Evolutionary conservation across 1,284 basidiomycete species (phyloP), one percentile per base, ranked within the genome.

Genomic region (Mycosarcoma maydis): DNA sequence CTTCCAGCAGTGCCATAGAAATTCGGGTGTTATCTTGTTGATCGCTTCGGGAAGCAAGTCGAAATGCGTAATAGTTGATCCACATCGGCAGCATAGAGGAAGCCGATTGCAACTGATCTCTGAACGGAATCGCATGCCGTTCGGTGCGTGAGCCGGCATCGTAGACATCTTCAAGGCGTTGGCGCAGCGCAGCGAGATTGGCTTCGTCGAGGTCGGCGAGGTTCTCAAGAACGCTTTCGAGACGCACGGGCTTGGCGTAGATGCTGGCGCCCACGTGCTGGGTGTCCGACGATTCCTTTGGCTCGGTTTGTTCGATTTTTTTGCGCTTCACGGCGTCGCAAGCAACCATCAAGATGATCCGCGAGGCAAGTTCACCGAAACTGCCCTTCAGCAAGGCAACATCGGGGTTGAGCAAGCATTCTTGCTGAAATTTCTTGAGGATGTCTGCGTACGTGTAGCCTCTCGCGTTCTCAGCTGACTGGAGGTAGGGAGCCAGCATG

Each of bases 21-120:
- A n/a, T n/a, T n/a, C n/a, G n/a, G n/a, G n/a, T n/a, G n/a, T n/a
- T n/a, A n/a, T n/a, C n/a, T n/a, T n/a, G n/a, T n/a, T n/a, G n/a
- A n/a, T n/a, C n/a, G n/a, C n/a, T n/a, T n/a, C n/a, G n/a, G n/a
- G n/a, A n/a, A n/a, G n/a, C 23, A 54, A 27, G 9, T 57, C 61
- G n/a, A 65, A 54, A 22, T 66, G 62, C 11, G 56, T 59, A 19
- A 41, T n/a, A 59, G 27, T 66, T 19, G 4, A 26, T 38, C 51
- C 51, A 66, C 2, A 44, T 40, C 29, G 39, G 42, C 2, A 9
- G 37, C 29, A 9, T 16, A 11, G 20, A 16, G 16, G n/a, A 8
- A 8, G 24, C 9, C 38, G 6, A n/a, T n/a, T n/a, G n/a, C n/a
- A n/a, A n/a, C 26, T 14, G 9, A 13, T 27, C 17, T n/a, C 16